These are phyloP conservation scores for Blakeslea trispora DNA, from an alignment of 371 early-diverging fungal genomes.

Conservation along the genomic window DNA sequence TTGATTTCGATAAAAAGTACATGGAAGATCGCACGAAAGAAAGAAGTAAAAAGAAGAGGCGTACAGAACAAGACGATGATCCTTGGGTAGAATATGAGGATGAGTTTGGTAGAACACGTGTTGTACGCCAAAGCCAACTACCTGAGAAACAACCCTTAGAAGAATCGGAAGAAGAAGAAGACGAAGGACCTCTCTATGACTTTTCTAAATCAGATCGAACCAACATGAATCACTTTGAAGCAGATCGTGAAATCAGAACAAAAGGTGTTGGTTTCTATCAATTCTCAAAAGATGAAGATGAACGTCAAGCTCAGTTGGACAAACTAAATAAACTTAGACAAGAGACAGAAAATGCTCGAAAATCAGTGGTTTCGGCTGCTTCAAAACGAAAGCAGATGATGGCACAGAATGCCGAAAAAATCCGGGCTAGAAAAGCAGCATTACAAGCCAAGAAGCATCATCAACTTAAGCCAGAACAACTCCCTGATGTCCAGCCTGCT, in stretches of 20 bases:
- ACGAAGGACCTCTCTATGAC: slow-evolving; percentile 7
- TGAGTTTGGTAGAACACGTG: slow-evolving; percentile 80
- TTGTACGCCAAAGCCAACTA: slow-evolving; percentile 66
- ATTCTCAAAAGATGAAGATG: slow-evolving; percentile 71
- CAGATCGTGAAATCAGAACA: slow-evolving; percentile 63
- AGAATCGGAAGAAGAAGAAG: slow-evolving; percentile 2
- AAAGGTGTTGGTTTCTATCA: slow-evolving; percentile 77
- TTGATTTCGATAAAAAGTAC: slow-evolving; percentile 55
- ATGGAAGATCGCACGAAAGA: slow-evolving; percentile 28
- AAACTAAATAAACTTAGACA: slow-evolving; percentile 61
- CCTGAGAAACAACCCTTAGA: slow-evolving; percentile 30
- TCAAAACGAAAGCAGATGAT: slow-evolving; percentile 56
- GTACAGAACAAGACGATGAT: slow-evolving; percentile 46
- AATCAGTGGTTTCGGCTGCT: slow-evolving; percentile 33
- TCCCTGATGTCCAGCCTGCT: slow-evolving; percentile 1
- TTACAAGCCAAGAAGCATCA: slow-evolving; percentile 34
- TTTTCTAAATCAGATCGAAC: slow-evolving; percentile 27
- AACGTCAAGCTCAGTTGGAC: slow-evolving; percentile 65
- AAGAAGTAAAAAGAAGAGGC: slow-evolving; percentile 12
- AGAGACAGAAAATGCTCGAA: slow-evolving; percentile 53
- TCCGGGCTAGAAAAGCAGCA: slow-evolving; percentile 37
- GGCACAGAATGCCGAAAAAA: slow-evolving; percentile 49
- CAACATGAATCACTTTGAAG: slow-evolving; percentile 55
- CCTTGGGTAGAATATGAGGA: slow-evolving; percentile 83
- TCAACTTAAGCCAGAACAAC: slow-evolving; percentile 19